Percentiles rank a stretch among this genome's conserved stretches.
Evolutionary conservation across 495 filamentous ascomycete species (phyloP).

Genomic region (Aspergillus egyptiacus): DNA sequence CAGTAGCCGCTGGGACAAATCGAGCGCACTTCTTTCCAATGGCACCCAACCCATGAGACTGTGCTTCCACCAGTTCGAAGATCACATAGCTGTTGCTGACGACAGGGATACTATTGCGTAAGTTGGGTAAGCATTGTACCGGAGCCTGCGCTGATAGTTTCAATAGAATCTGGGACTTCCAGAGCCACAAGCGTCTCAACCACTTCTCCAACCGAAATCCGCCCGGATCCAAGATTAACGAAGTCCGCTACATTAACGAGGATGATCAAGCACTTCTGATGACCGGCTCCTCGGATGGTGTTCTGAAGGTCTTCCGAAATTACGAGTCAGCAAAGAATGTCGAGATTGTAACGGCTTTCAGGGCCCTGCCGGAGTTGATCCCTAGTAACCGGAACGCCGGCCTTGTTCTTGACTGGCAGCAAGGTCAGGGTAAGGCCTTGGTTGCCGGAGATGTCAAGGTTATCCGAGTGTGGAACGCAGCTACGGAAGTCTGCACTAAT

Average conservation of each 20-base stretch:
- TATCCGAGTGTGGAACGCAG: conserved; percentile 92
- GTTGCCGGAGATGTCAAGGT: conserved; percentile 95
- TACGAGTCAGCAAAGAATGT: conserved; percentile 64
- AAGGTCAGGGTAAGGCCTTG: conserved; percentile 87
- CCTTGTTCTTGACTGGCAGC: conserved; percentile 96
- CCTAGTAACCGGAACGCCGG: conserved; percentile 89
- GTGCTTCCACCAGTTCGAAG: conserved; percentile 96
- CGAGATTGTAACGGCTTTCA: conserved; percentile 87
- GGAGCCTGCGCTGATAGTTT: conserved; percentile 21
- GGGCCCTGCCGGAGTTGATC: conserved; percentile 85
- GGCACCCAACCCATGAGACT: conserved; percentile 81
- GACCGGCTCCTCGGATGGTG: conserved; percentile 91
- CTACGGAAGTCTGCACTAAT: conserved; percentile 82
- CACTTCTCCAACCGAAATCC: conserved; percentile 94
- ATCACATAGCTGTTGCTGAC: conserved; percentile 90
- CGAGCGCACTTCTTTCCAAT: conserved; percentile 74
- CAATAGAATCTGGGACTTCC: conserved; percentile 85
- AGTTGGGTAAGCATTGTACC: conserved; percentile 14
- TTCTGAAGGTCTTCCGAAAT: conserved; percentile 88
- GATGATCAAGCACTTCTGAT: conserved; percentile 92
- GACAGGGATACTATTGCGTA: conserved; percentile 78
- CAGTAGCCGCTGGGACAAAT: conserved; percentile 75
- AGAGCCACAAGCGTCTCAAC: conserved; percentile 60
- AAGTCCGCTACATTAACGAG: conserved; percentile 95
- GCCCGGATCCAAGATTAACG: conserved; percentile 82